Percentiles rank a stretch among this genome's conserved stretches.
phyloP scores from a whole-genome alignment of 306 rosid genomes.

The Argentina anserina region DNA sequence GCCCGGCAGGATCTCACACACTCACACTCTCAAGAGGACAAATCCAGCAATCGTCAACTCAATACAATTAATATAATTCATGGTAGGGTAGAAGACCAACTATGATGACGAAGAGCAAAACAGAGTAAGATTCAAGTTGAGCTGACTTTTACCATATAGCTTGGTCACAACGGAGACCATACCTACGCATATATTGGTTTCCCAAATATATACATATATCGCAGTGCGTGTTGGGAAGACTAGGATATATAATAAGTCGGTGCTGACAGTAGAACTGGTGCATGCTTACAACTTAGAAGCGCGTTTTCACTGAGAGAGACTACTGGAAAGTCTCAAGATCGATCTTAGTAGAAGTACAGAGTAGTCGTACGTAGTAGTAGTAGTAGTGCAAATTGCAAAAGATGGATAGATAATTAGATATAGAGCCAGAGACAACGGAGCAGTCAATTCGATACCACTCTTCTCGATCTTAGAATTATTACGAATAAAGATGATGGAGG shows the following conservation, averaged over 20 bases:
- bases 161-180: not conserved
- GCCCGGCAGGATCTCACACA: not conserved
- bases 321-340: not conserved
- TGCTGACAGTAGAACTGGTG: slow-evolving; percentile 1
- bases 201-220: too few species aligned
- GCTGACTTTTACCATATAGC: not conserved
- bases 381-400: not conserved
- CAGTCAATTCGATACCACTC: not conserved
- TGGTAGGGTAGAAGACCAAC: not conserved
- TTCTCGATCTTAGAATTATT: not conserved
- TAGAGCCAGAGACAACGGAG: not conserved
- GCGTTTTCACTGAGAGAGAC: slow-evolving; percentile 1
- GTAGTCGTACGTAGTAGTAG: not conserved
- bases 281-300: not conserved
- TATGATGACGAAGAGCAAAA: not conserved
- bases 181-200: too few species aligned
- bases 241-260: slow-evolving; percentile 6
- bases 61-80: not conserved
- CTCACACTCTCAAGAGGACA: not conserved
- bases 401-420: not conserved
- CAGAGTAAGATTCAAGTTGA: not conserved
- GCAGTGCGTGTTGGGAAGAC: not conserved
- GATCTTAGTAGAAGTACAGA: too few species aligned
- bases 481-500: not conserved
- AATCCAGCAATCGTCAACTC: slow-evolving; percentile 15